Evolutionary conservation across 805 yeast species (phyloP), one percentile per base, ranked within the genome.

Genomic region (Lipomyces spencermartinsiae): DNA sequence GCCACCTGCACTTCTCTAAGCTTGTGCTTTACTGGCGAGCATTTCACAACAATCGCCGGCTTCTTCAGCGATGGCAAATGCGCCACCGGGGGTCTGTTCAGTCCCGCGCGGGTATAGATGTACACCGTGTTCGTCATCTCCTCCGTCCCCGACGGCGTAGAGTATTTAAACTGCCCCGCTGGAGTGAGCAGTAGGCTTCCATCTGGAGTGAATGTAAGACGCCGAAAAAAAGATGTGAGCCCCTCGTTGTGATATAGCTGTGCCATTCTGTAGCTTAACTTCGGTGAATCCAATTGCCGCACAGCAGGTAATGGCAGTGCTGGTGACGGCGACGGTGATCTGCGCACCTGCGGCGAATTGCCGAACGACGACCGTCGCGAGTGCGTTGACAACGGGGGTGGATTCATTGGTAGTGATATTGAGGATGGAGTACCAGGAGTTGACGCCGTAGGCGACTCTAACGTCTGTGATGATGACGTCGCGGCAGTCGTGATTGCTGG

Each of bases 171-270:
- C 70, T 87, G 79, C 65, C 97, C 96, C 63, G 96, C 81, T 54
- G 95, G 97, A 0, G 96, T 86, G 35, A 94, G 79, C 39, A 95
- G 79, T 51, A 95, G 77, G 64, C 84, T 82, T 0, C 99, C 99
- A 78, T 96, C 98, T 0, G 97, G 97, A 0, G 97, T 90, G 75
- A 94, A 92, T 0, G 89, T 79, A 64, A 94, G 82, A 68, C 98
- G 81, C 69, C 99, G 83, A 81, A 95, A 95, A 76, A 95, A 95
- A 0, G 97, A 90, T 65, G 92, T 92, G 43, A 94, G 83, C 0
- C 97, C 88, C 74, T 94, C 99, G 69, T 93, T 88, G 75, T 93
- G 95, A 74, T 90, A 92, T 5, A 92, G 76, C 75, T 81, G 81
- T 51, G 54, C 62, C 71, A 62, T 70, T 72, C 78, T 59, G 71